Conservation (phyloP, 176 grass and related monocot species). For the Oryza rufipogon region DNA sequence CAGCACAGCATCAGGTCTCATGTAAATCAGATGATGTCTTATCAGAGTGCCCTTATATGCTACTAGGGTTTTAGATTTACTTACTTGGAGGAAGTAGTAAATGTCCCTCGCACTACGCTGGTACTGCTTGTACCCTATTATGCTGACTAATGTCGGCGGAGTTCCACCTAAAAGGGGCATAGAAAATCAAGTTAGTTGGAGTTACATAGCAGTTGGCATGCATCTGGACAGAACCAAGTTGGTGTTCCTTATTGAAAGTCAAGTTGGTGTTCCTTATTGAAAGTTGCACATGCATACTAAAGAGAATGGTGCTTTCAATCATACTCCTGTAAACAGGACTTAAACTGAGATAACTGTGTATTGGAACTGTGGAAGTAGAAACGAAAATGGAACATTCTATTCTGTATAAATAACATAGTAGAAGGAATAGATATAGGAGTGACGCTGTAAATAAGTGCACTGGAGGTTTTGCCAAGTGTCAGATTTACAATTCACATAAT, state of each 20-base stretch:
- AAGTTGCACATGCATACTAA: not conserved
- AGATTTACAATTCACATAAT: not conserved
- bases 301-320: not conserved
- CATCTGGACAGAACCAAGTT: not conserved
- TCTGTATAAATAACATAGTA: not conserved
- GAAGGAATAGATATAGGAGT: not conserved
- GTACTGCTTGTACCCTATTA: constrained; percentile 90
- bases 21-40: not conserved
- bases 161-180: constrained; percentile 71
- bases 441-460: not conserved
- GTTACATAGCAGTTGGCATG: not conserved
- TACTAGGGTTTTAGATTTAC: constrained; percentile 30
- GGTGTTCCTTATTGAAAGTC: not conserved
- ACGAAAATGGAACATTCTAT: not conserved
- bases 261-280: not conserved
- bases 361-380: not conserved
- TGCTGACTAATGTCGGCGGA: constrained; percentile 87
- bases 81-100: constrained; percentile 97
- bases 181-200: constrained; percentile 21
- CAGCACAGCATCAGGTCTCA: constrained; percentile 37
- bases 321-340: not conserved
- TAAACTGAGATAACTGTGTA: not conserved
- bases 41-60: not conserved
- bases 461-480: not conserved
- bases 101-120: constrained; percentile 73